Evolutionary conservation across 306 rosid species (phyloP), one percentile per base, ranked within the genome.

Genomic region (Dalbergia cultrata): DNA sequence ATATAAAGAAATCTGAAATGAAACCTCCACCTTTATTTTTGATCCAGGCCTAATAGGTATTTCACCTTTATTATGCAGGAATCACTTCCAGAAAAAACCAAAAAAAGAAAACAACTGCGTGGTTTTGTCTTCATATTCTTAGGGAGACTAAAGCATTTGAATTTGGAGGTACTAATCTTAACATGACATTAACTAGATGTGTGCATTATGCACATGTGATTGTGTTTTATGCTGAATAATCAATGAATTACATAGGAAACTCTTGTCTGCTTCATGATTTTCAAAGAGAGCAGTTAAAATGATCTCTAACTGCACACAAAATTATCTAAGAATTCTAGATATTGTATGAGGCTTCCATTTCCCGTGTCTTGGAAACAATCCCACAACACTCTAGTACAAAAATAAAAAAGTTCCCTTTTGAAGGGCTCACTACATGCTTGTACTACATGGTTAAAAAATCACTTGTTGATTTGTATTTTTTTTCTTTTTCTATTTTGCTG

Each of bases 191-290:
- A 74, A 78, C 74, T 53, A 70, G 56, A 75, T 64, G 58, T 57
- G 49, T 81, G 84, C 57, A 81, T 77, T 82, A 78, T 86, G 93
- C 89, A 81, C 97, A 87, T 91, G 97, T 88, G 91, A 88, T 83
- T 85, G 92, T 83, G 82, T 88, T 88, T 90, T 89, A 58, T 90
- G 99, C 95, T 88, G 84, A 80, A 85, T 86, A 87, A 86, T 62
- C 82, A 82, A n/a, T n/a, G n/a, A n/a, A n/a, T n/a, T n/a, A n/a
- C n/a, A n/a, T n/a, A n/a, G n/a, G n/a, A n/a, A n/a, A n/a, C n/a
- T n/a, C n/a, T n/a, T n/a, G n/a, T n/a, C n/a, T n/a, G n/a, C n/a
- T n/a, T n/a, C n/a, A n/a, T n/a, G n/a, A n/a, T n/a, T n/a, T n/a
- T n/a, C n/a, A n/a, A n/a, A n/a, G n/a, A n/a, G n/a, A n/a, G n/a